Conservation (phyloP, 2,329 filamentous ascomycete species). For the Beauveria bassiana region DNA sequence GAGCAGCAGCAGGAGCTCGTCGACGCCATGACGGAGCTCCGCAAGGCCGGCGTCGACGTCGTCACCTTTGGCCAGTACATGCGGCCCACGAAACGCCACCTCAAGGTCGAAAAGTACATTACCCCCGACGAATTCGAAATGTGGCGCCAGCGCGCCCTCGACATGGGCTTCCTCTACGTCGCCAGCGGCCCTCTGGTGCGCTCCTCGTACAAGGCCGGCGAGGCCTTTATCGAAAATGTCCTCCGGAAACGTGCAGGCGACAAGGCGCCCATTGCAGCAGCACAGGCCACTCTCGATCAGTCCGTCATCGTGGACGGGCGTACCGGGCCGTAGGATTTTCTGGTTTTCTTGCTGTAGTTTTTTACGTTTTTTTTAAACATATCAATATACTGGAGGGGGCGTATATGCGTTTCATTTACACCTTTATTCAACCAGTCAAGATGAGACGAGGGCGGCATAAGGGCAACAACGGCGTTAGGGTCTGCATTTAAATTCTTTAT, state of each 20-base stretch:
- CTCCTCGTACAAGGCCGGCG: slow-evolving; percentile 95
- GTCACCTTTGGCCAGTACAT: slow-evolving; percentile 99
- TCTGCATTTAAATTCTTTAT: background rate
- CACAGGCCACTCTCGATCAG: slow-evolving; percentile 28
- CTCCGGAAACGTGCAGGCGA: slow-evolving; percentile 66
- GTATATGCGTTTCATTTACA: background rate
- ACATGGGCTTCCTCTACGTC: slow-evolving; percentile 95
- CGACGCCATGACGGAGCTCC: slow-evolving; percentile 71
- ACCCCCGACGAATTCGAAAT: slow-evolving; percentile 85
- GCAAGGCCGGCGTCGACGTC: slow-evolving; percentile 77
- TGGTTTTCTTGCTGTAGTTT: background rate
- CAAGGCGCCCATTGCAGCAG: slow-evolving; percentile 23
- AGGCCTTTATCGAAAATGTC: slow-evolving; percentile 98
- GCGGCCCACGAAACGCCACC: slow-evolving; percentile 95
- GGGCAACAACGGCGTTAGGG: background rate
- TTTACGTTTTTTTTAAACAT: background rate
- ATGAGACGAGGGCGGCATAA: background rate
- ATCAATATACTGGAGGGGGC: slow-evolving; percentile 2
- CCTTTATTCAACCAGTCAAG: background rate
- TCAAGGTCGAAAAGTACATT: slow-evolving; percentile 93
- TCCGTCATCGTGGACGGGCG: slow-evolving; percentile 30
- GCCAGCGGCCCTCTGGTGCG: slow-evolving; percentile 88
- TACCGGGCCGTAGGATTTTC: slow-evolving; percentile 1
- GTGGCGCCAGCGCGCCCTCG: slow-evolving; percentile 82
- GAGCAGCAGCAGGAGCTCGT: slow-evolving; percentile 84